Conservation (phyloP, 257 asterid genomes). For the Eucommia ulmoides region DNA sequence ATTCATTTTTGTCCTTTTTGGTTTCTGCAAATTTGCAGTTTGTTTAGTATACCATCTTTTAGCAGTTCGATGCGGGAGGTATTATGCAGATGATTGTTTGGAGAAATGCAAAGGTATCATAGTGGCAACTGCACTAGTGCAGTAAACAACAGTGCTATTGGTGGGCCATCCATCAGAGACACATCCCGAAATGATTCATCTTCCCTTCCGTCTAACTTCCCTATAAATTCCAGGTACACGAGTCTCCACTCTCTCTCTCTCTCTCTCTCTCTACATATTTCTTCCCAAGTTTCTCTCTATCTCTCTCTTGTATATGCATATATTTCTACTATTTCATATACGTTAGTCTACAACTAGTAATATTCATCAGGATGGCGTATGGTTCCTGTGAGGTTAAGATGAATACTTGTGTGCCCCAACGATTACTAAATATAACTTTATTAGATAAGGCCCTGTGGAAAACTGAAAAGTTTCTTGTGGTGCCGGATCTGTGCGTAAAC, state of each 20-base stretch:
- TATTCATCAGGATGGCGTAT: no score
- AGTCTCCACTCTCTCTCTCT: background rate
- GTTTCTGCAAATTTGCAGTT: constrained; percentile 14
- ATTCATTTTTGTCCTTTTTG: background rate
- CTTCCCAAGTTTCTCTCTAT: no score
- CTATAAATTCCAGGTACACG: constrained; percentile 72
- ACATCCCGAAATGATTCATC: constrained; percentile 62
- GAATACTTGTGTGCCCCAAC: no score
- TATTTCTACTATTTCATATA: no score
- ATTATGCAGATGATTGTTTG: constrained; percentile 91
- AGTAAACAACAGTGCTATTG: constrained; percentile 64
- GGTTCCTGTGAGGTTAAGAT: no score
- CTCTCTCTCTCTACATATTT: background rate
- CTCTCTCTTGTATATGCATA: background rate
- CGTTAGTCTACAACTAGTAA: no score
- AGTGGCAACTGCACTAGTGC: constrained; percentile 93
- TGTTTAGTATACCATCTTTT: constrained; percentile 22
- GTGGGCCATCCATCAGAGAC: constrained; percentile 78
- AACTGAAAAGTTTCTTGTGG: no score
- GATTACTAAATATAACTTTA: no score
- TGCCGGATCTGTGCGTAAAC: no score
- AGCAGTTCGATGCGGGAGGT: constrained; percentile 83
- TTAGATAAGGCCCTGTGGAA: no score
- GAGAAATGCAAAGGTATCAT: constrained; percentile 99
- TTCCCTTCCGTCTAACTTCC: constrained; percentile 45